Conservation (phyloP, 2,329 filamentous ascomycete species). For the Hypoxylon sp. region DNA sequence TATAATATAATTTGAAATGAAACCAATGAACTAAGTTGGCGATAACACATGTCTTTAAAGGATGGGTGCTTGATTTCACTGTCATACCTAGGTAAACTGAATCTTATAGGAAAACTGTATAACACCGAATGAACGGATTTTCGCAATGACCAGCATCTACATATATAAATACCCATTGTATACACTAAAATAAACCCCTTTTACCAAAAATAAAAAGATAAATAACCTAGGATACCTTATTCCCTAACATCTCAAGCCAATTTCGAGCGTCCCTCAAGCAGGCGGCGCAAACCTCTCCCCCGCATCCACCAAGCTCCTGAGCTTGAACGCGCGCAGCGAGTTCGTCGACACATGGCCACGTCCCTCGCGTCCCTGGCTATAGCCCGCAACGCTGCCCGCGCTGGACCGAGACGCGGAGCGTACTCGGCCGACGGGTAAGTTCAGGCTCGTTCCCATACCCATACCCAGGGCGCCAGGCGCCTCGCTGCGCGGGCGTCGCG, state of each 20-base stretch:
- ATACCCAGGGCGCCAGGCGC: conserved; percentile 38
- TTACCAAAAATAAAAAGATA: background rate
- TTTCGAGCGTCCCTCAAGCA: background rate
- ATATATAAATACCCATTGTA: background rate
- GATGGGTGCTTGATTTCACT: background rate
- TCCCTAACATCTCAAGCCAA: background rate
- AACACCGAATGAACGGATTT: conserved; percentile 13
- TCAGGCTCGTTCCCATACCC: background rate
- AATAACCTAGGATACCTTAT: background rate
- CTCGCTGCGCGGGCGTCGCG: conserved; percentile 49
- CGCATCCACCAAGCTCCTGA: conserved; percentile 41
- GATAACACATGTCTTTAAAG: background rate
- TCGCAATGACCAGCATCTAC: conserved; percentile 34
- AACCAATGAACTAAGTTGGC: background rate
- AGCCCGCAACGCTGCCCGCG: conserved; percentile 22
- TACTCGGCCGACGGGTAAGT: conserved; percentile 7
- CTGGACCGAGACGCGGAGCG: conserved; percentile 35
- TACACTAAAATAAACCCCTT: background rate
- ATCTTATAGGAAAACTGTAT: background rate
- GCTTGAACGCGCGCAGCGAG: conserved; percentile 50
- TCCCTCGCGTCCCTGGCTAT: background rate
- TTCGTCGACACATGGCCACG: conserved; percentile 45
- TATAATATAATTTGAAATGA: background rate
- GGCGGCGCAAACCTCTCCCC: conserved; percentile 49
- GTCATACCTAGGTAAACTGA: background rate